Conservation (phyloP, 345 rosid species). For the Arabis alpina region DNA sequence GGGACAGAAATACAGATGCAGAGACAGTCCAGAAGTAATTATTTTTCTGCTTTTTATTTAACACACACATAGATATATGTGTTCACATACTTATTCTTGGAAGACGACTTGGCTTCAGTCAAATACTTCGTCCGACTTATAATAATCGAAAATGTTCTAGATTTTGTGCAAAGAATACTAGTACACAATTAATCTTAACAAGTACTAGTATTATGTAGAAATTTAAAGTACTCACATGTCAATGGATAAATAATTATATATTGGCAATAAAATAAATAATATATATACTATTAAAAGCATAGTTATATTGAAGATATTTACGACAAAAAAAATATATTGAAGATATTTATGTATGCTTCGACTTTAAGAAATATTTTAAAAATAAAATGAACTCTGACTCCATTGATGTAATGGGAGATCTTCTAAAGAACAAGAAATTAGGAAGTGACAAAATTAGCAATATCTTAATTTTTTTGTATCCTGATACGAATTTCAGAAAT, state of each 20-base stretch:
- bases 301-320: slow-evolving; percentile 9
- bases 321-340: too few relatives aligned
- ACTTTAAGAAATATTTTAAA: not conserved
- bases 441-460: not conserved
- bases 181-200: not conserved
- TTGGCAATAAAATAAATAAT: too few relatives aligned
- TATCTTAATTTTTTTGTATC: too few relatives aligned
- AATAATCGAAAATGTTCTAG: not conserved
- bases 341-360: slow-evolving; percentile 32
- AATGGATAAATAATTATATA: not conserved
- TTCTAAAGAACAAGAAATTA: not conserved
- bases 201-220: not conserved
- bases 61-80: slow-evolving; percentile 21
- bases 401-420: not conserved
- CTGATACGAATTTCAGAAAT: too few relatives aligned
- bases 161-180: not conserved
- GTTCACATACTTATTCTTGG: slow-evolving; percentile 33
- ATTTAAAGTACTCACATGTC: slow-evolving; percentile 1
- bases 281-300: not conserved
- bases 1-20: slow-evolving; percentile 31
- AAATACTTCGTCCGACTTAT: slow-evolving; percentile 35
- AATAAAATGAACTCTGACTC: not conserved
- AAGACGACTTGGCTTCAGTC: slow-evolving; percentile 31
- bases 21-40: slow-evolving; percentile 8
- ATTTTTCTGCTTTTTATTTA: slow-evolving; percentile 17